Evolutionary conservation across 2,329 filamentous ascomycete species (phyloP), one percentile per base, ranked within the genome.

Genomic region (Meredithiella fracta): DNA sequence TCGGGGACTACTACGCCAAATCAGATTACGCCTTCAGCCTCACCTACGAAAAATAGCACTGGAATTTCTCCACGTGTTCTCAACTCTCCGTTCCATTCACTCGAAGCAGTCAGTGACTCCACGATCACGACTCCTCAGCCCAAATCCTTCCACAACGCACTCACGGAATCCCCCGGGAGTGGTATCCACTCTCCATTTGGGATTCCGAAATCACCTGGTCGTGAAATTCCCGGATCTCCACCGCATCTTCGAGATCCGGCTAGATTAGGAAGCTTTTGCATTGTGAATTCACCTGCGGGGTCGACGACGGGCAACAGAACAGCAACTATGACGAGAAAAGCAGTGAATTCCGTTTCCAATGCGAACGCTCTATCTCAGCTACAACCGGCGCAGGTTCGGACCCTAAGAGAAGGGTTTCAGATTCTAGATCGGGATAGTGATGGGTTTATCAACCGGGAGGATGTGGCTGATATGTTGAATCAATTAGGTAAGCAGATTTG

Each of bases 351-450:
- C 9, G 54, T 58, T 7, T 60, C 67, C 3, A 67, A 71, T 55
- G 72, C 73, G 34, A 80, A 75, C 62, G 73, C 80, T 14, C 72
- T 89, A 47, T 82, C 83, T 2, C 83, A 86, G 64, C 70, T 97
- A 44, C 85, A 91, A 38, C 82, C 87, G 1, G 75, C 86, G 2
- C 87, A 96, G 63, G 80, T 96, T 37, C 81, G 90, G 64, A 86
- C 87, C 63, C 78, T 98, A 69, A 80, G 92, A 59, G 91, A 97
- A 66, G 88, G 85, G 0, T 98, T 97, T 68, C 87, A 94, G 67
- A 89, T 96, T 58, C 75, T 98, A 50, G 92, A 97, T 67, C 78
- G 87, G 59, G 84, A 92, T 68, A 90, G 88, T 64, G 88, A 92
- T 64, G 90, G 91, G 17, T 73, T 79, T 53, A 83, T 98, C 59